A percentile compares a stretch with the other conserved stretches of the same genome.
These are phyloP conservation scores for Lignosus rhinocerotis DNA, from an alignment of 1,284 basidiomycete species.

Conservation along the genomic window DNA sequence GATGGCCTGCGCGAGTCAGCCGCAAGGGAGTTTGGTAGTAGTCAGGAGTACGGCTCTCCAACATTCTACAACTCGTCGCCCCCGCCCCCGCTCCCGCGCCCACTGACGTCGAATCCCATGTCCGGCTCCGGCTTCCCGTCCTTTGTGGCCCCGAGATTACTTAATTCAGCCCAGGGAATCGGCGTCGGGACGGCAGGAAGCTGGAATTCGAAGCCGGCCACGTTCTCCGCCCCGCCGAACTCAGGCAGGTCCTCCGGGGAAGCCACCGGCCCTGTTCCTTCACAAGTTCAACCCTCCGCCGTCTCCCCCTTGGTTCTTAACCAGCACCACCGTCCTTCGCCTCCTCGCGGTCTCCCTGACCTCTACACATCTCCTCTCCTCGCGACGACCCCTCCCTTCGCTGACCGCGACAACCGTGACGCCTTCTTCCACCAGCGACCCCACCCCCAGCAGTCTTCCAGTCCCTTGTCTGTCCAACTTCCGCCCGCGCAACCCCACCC, in stretches of 20 bases:
- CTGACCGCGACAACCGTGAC: conserved; percentile 33
- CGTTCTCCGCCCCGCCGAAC: conserved; percentile 23
- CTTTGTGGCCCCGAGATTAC: conserved; percentile 27
- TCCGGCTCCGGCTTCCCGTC: conserved; percentile 24
- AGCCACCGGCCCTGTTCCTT: conserved; percentile 21
- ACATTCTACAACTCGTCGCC: conserved; percentile 22
- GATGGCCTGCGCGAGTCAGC: conserved; percentile 16
- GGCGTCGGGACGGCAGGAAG: conserved; percentile 21
- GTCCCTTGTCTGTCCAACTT: conserved; percentile 26
- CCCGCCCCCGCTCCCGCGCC: conserved; percentile 10
- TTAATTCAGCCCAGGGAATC: conserved; percentile 23
- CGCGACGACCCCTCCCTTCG: conserved; percentile 24
- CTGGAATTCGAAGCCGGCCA: conserved; percentile 26
- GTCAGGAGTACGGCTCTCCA: conserved; percentile 17
- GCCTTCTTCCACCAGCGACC: conserved; percentile 28
- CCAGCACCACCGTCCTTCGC: conserved; percentile 32
- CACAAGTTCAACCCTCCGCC: conserved; percentile 30
- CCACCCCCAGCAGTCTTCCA: conserved; percentile 27
- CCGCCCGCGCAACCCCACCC: conserved; percentile 28
- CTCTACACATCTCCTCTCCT: conserved; percentile 28
- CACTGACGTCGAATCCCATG: conserved; percentile 20
- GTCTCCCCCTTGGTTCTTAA: conserved; percentile 30
- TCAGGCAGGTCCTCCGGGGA: conserved; percentile 22
- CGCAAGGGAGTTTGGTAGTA: conserved; percentile 16
- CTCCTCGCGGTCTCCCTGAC: conserved; percentile 32